Evolutionary conservation across 495 filamentous ascomycete genomes (phyloP).

Genomic region (Xylaria bambusicola): DNA sequence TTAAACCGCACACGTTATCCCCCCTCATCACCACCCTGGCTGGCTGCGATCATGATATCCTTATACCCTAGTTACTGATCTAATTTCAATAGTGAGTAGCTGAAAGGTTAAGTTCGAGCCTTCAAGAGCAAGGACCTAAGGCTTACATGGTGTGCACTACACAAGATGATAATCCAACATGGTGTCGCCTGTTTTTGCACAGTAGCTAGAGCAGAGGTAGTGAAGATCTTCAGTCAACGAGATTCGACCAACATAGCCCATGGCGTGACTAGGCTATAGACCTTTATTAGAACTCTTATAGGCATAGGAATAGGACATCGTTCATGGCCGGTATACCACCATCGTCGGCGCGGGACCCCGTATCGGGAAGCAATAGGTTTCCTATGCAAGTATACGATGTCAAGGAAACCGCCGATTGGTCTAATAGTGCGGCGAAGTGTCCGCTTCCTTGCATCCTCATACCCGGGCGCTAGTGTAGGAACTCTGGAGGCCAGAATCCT

Average conservation of each 20-base stretch:
- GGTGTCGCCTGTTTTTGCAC: background rate
- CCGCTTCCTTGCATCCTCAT: background rate
- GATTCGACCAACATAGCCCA: background rate
- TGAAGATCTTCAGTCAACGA: background rate
- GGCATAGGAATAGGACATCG: background rate
- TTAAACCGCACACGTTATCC: background rate
- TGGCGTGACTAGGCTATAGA: background rate
- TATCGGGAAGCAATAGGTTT: constrained; percentile 6
- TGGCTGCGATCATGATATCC: background rate
- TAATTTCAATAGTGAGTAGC: background rate
- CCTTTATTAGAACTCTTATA: constrained; percentile 4
- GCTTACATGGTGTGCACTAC: background rate
- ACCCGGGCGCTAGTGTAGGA: background rate
- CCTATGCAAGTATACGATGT: background rate
- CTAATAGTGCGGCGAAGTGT: background rate
- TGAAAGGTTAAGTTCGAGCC: background rate
- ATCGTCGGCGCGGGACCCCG: background rate
- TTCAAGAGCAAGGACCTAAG: background rate
- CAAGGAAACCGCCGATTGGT: constrained; percentile 5
- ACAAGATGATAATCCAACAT: background rate
- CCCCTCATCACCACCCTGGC: background rate
- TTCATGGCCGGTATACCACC: constrained; percentile 6
- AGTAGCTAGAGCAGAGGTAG: background rate
- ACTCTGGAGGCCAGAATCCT: background rate
- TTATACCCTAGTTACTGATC: background rate